A percentile compares a stretch with the other conserved stretches of the same genome.
These are phyloP conservation scores for Musa schizocarpa DNA, from an alignment of 176 grass and related monocot genomes.

Conservation along the genomic window DNA sequence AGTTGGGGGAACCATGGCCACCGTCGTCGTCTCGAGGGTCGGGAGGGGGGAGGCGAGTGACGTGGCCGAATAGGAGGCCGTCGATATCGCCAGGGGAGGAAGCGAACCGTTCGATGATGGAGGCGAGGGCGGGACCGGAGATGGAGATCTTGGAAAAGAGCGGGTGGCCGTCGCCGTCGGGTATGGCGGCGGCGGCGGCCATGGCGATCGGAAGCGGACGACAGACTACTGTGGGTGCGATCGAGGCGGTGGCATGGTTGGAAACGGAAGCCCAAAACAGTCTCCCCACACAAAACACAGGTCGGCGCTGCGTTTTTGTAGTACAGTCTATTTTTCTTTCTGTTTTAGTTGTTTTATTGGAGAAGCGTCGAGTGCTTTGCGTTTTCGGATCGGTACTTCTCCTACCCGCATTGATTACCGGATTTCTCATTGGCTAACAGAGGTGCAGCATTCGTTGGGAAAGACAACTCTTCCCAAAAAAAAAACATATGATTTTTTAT, in stretches of 20 bases:
- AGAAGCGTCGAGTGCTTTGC: no score
- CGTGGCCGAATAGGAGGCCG: slow-evolving; percentile 46
- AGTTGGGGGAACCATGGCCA: slow-evolving; percentile 4
- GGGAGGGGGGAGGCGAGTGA: slow-evolving; percentile 28
- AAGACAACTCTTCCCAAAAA: no score
- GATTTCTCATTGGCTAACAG: no score
- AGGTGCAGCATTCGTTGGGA: no score
- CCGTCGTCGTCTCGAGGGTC: slow-evolving; percentile 28
- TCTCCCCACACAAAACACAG: not conserved
- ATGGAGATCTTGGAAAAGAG: slow-evolving; percentile 39
- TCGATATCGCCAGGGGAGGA: slow-evolving; percentile 39
- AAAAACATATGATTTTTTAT: no score
- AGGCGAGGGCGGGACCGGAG: slow-evolving; percentile 46
- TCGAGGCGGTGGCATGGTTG: not conserved
- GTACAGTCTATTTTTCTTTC: no score
- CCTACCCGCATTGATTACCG: no score
- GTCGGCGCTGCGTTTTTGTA: not conserved
- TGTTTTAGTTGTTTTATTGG: no score
- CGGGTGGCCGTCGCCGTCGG: slow-evolving; percentile 2
- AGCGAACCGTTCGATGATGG: slow-evolving; percentile 46
- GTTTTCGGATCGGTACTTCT: no score
- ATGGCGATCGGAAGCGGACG: not conserved
- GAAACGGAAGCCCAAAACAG: not conserved
- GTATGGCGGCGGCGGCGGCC: slow-evolving; percentile 4
- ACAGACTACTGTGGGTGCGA: not conserved